Percentiles rank a stretch among this genome's conserved stretches.
These are phyloP conservation scores for Talaromyces proteolyticus DNA, from an alignment of 495 filamentous ascomycete genomes.

Conservation along the genomic window DNA sequence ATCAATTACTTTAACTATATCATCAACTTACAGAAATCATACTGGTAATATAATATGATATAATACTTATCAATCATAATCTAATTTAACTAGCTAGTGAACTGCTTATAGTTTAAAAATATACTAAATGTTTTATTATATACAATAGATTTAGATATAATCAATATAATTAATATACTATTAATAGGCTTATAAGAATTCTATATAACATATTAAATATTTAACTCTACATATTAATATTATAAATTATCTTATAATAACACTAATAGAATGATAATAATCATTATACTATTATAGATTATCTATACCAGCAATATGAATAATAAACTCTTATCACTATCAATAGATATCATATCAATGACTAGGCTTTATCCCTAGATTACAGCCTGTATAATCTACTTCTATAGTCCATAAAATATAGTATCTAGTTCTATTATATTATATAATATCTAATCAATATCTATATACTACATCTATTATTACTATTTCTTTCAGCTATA, in stretches of 20 bases:
- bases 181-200: conserved; percentile 9
- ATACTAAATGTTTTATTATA: conserved; percentile 9
- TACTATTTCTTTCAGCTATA: neutral
- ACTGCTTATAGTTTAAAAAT: conserved; percentile 15
- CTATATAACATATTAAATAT: conserved; percentile 14
- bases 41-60: conserved; percentile 11
- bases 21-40: conserved; percentile 8
- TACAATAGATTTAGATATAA: conserved; percentile 11
- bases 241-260: conserved; percentile 11
- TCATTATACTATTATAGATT: conserved; percentile 5
- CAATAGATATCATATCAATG: conserved; percentile 14
- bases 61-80: conserved; percentile 18
- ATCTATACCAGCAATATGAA: conserved; percentile 17
- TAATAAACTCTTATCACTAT: conserved; percentile 14
- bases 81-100: conserved; percentile 10
- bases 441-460: conserved; percentile 10
- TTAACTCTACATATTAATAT: conserved; percentile 1
- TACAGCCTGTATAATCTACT: conserved; percentile 1
- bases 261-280: conserved; percentile 14
- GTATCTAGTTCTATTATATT: conserved; percentile 6
- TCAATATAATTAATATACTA: conserved; percentile 11
- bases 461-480: neutral
- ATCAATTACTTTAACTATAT: conserved; percentile 10
- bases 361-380: conserved; percentile 6
- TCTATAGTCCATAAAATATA: conserved; percentile 5